These are phyloP conservation scores for Anisodus tanguticus DNA, from an alignment of 257 asterid species.

Conservation along the genomic window DNA sequence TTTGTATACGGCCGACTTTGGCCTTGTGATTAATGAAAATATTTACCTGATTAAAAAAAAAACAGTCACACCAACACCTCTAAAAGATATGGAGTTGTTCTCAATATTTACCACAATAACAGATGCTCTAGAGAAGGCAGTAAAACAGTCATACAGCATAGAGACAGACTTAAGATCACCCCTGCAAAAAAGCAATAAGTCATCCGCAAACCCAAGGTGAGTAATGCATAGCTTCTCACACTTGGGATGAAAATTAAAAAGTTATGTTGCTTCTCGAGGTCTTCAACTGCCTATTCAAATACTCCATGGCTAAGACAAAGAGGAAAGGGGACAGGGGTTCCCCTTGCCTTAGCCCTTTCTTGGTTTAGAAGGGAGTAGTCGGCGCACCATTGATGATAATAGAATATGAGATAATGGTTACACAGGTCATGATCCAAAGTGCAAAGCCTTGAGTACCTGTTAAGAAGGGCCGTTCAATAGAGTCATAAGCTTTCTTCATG, in stretches of 20 bases:
- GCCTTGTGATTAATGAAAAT: too few relatives aligned
- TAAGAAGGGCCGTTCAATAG: background rate
- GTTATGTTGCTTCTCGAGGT: background rate
- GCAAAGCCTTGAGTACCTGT: background rate
- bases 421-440: background rate
- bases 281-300: background rate
- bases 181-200: background rate
- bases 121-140: background rate
- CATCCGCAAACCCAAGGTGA: background rate
- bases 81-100: too few relatives aligned
- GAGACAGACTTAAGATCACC: background rate
- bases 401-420: background rate
- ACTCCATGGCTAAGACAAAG: background rate
- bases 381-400: background rate
- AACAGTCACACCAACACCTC: too few relatives aligned
- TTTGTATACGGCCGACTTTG: too few relatives aligned
- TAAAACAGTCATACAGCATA: background rate
- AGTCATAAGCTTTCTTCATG: background rate
- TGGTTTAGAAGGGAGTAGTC: background rate
- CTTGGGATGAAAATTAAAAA: background rate
- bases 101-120: background rate
- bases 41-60: too few relatives aligned
- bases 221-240: background rate
- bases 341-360: background rate
- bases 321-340: background rate